These are phyloP conservation scores for Ceratocystis cacaofunesta DNA, from an alignment of 2,329 filamentous ascomycete genomes.

Conservation along the genomic window DNA sequence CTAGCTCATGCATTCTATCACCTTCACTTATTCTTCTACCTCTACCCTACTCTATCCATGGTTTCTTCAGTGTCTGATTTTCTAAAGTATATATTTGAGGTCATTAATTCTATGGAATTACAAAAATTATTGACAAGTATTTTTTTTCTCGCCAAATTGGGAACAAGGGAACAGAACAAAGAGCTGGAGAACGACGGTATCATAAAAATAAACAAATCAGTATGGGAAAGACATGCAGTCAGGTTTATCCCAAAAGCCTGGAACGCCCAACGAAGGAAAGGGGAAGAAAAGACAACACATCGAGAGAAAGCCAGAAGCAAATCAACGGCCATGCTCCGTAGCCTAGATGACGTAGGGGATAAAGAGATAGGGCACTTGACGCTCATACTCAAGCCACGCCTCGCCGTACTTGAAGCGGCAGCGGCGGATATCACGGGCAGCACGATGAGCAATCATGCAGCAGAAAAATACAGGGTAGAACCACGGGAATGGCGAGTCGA, in stretches of 20 bases:
- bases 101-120: not conserved
- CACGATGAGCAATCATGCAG: constrained; percentile 68
- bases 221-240: not conserved
- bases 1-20: no score
- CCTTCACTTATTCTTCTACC: no score
- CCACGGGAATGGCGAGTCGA: constrained; percentile 64
- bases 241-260: no score
- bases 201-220: not conserved
- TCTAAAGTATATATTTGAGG: not conserved
- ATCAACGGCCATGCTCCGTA: not conserved
- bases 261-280: not conserved
- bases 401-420: constrained; percentile 71
- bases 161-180: not conserved
- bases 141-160: not conserved
- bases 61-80: not conserved
- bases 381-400: constrained; percentile 67
- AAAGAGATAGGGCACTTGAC: constrained; percentile 66
- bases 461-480: constrained; percentile 79
- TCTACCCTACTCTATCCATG: no score
- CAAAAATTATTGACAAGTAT: not conserved
- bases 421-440: constrained; percentile 58
- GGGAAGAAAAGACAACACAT: not conserved
- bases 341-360: constrained; percentile 38
- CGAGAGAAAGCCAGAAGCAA: not conserved
- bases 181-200: not conserved